Evolutionary conservation across 1,284 basidiomycete species (phyloP).

Genomic region (Termitomyces sp.): DNA sequence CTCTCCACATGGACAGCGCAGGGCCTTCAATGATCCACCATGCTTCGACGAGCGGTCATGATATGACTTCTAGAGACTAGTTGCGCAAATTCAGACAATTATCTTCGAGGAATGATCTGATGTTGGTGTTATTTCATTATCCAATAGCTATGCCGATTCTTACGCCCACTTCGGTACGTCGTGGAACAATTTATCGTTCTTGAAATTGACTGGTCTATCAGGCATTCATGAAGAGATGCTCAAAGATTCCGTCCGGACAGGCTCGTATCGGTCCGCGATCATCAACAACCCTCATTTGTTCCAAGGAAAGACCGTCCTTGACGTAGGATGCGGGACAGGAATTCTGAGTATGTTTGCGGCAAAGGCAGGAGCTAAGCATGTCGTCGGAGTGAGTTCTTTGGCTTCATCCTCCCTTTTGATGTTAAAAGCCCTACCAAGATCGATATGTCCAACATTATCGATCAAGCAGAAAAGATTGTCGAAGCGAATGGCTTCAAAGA

Average conservation of each 20-base stretch:
- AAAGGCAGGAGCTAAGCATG: conserved; percentile 93
- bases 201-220: conserved; percentile 25
- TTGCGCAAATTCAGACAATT: conserved; percentile 41
- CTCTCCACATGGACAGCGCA: conserved; percentile 36
- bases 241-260: conserved; percentile 94
- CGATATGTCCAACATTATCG: conserved; percentile 99
- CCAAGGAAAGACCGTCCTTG: conserved; percentile 94
- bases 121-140: conserved; percentile 21
- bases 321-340: conserved; percentile 98
- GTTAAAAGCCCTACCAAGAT: conserved; percentile 50
- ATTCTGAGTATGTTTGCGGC: conserved; percentile 99
- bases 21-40: conserved; percentile 35
- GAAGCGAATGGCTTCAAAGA: conserved; percentile 95
- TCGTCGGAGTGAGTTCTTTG: conserved; percentile 73
- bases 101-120: conserved; percentile 25
- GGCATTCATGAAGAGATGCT: conserved; percentile 99
- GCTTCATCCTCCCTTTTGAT: neutral
- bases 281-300: conserved; percentile 94
- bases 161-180: conserved; percentile 89
- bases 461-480: conserved; percentile 96
- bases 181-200: conserved; percentile 10
- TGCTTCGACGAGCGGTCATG: conserved; percentile 23
- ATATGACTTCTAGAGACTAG: conserved; percentile 81
- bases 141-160: conserved; percentile 77
- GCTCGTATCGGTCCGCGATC: conserved; percentile 94